phyloP scores from a whole-genome alignment of 2,329 filamentous ascomycete genomes.

The Exophiala aquamarina region DNA sequence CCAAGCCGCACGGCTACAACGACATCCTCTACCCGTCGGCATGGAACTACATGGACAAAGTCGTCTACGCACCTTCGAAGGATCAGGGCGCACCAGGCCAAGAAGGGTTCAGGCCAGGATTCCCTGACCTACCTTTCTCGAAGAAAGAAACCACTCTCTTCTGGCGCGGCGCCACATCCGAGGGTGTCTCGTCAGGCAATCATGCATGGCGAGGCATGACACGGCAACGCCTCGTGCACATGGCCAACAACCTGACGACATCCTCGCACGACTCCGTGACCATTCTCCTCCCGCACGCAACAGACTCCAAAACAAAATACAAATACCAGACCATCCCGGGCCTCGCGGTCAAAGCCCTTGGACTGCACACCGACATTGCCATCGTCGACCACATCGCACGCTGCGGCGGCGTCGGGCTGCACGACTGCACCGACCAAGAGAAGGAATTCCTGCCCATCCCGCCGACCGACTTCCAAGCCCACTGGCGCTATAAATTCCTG shows the following conservation, averaged over 20 bases:
- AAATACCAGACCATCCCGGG: conserved; percentile 55
- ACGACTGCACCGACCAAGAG: conserved; percentile 54
- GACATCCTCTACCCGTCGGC: conserved; percentile 73
- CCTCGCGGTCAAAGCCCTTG: conserved; percentile 40
- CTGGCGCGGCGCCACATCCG: conserved; percentile 71
- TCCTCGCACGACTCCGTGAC: conserved; percentile 41
- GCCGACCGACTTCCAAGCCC: conserved; percentile 53
- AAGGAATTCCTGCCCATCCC: conserved; percentile 52
- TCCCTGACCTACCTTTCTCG: conserved; percentile 56
- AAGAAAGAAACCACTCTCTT: conserved; percentile 66
- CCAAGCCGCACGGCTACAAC: conserved; percentile 69
- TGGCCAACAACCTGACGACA: conserved; percentile 60
- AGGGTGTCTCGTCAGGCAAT: conserved; percentile 47
- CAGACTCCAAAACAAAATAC: conserved; percentile 43
- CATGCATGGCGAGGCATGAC: conserved; percentile 67
- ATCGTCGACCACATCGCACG: conserved; percentile 61
- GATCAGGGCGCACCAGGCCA: conserved; percentile 35
- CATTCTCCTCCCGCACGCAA: conserved; percentile 54
- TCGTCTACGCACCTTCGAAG: conserved; percentile 51
- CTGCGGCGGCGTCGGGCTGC: conserved; percentile 43
- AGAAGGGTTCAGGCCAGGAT: conserved; percentile 23
- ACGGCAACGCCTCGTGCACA: conserved; percentile 70
- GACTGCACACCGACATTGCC: conserved; percentile 60
- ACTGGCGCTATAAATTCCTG: conserved; percentile 68
- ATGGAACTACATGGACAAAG: conserved; percentile 63